Evolutionary conservation across 352 stramenopile species (phyloP).

Genomic region (Thalassiosira mediterranea): DNA sequence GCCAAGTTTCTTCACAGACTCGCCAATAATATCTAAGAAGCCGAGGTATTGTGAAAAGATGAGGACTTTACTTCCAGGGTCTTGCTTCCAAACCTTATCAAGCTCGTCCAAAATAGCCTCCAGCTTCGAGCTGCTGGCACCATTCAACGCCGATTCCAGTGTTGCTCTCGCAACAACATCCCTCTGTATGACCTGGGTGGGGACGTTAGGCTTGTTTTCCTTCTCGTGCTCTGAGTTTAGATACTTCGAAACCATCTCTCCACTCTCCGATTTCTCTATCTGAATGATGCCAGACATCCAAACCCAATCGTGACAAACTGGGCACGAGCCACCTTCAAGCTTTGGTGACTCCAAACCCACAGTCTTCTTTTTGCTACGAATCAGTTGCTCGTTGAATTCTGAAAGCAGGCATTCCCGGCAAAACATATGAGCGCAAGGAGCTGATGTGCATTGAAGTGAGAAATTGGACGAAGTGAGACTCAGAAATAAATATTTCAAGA

Average conservation of each 20-base stretch:
- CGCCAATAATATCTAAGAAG: slow-evolving; percentile 74
- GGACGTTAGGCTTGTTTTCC: slow-evolving; percentile 20
- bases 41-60: slow-evolving; percentile 73
- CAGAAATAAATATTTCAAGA: not conserved
- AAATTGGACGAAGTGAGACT: not conserved
- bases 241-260: slow-evolving; percentile 48
- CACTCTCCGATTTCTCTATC: slow-evolving; percentile 52
- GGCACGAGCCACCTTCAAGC: slow-evolving; percentile 60
- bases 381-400: slow-evolving; percentile 43
- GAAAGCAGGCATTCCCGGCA: slow-evolving; percentile 70
- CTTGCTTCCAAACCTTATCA: slow-evolving; percentile 66
- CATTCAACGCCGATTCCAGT: slow-evolving; percentile 66
- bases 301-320: slow-evolving; percentile 68
- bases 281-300: slow-evolving; percentile 61
- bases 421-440: slow-evolving; percentile 81
- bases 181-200: slow-evolving; percentile 5
- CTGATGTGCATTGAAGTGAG: slow-evolving; percentile 1
- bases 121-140: slow-evolving; percentile 74
- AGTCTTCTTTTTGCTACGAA: slow-evolving; percentile 38
- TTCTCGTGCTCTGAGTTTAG: slow-evolving; percentile 33
- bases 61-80: slow-evolving; percentile 76
- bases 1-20: slow-evolving; percentile 34
- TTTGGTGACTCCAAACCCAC: slow-evolving; percentile 5
- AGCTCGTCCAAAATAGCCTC: slow-evolving; percentile 77
- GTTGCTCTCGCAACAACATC: slow-evolving; percentile 56